Base-by-base conservation (phyloP, 2,329 filamentous ascomycete genomes). In the Helicocarpus griseus region DNA sequence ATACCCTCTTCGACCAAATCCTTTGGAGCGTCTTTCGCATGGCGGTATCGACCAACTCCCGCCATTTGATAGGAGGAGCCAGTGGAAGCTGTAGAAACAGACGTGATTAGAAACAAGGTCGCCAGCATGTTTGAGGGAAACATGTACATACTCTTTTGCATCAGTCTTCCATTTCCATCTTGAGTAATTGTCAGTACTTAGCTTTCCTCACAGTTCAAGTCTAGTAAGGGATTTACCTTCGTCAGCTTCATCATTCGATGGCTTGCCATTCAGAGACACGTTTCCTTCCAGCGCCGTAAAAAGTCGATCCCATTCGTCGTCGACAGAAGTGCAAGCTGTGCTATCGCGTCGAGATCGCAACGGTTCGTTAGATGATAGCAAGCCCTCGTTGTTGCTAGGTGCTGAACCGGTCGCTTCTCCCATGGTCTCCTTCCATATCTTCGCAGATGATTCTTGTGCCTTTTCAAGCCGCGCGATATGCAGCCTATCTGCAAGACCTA, bases 1-100 rank as follows among this genome's bases (percentile, higher is more conserved):
- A 43, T 50, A 17, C 21, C 17, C 19, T 50, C 26, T 33, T 50
- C 48, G 4, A 41, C 31, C 48, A 36, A 50, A 14, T 43, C 48
- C 17, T 29, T 41, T 36, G 38, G 28, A n/a, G 48, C 48, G 38
- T 40, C 29, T 50, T 41, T 35, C 13, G 38, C 39, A 33, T 36
- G 48, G n/a, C n/a, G 39, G 14, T 50, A 50, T 11, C 38, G 36
- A 21, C 48, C 48, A 5, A 50, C 22, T 19, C 48, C 48, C 9
- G 24, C 28, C n/a, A 44, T 19, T 9, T 36, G 38, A 28, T 45
- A 29, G 41, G 24, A 45, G n/a, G 26, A n/a, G 26, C 26, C 3
- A 40, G 38, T 19, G 41, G n/a, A n/a, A 45, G 24, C 41, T 45
- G 26, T 45, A 31, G 8, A 45, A 24, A 45, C 6, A 2, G 17